phyloP scores from a whole-genome alignment of 139 green algal species.

The Closterium sp. region DNA sequence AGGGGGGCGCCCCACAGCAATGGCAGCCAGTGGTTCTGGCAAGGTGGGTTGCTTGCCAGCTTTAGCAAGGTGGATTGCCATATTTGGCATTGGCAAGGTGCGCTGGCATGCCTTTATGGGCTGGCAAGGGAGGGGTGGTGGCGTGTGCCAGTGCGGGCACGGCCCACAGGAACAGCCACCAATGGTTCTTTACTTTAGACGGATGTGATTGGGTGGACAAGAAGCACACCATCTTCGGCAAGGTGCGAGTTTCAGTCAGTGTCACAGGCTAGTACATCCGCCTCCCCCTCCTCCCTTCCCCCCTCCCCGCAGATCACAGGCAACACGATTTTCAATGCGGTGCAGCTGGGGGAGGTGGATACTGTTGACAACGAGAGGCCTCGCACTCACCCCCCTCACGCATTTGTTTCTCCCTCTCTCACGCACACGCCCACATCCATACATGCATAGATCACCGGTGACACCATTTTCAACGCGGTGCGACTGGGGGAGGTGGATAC shows the following conservation, averaged over 20 bases:
- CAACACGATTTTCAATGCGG: conserved; percentile 90
- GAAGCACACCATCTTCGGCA: conserved; percentile 94
- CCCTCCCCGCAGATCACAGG: neutral
- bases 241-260: conserved; percentile 65
- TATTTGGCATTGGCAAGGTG: neutral
- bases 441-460: conserved; percentile 56
- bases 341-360: conserved; percentile 78
- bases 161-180: conserved; percentile 83
- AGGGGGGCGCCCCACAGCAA: neutral
- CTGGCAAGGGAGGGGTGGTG: conserved; percentile 66
- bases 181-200: conserved; percentile 90
- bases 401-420: neutral
- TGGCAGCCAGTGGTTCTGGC: neutral
- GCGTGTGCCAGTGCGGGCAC: conserved; percentile 88
- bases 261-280: neutral
- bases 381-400: conserved; percentile 67
- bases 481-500: conserved; percentile 81
- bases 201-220: conserved; percentile 73
- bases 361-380: conserved; percentile 66
- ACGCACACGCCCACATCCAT: neutral
- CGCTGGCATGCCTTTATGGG: neutral
- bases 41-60: neutral
- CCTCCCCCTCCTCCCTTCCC: neutral
- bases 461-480: conserved; percentile 91
- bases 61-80: neutral